Evolutionary conservation across 148 eudicot species (phyloP).

Genomic region (Hydrangea macrophylla): DNA sequence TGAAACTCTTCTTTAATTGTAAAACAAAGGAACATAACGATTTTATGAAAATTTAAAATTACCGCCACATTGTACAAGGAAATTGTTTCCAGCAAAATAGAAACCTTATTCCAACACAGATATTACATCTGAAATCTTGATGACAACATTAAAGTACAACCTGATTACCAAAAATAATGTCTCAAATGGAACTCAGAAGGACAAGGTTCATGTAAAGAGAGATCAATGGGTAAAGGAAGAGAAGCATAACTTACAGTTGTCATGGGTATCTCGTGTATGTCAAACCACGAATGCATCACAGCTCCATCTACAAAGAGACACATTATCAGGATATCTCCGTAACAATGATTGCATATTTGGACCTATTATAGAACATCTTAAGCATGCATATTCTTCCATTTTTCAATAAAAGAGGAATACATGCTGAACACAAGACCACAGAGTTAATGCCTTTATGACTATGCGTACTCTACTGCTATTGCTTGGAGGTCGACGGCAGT

Average conservation of each 20-base stretch:
- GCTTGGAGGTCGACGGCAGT: too few relatives aligned
- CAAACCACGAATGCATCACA: constrained; percentile 94
- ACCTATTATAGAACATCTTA: too few relatives aligned
- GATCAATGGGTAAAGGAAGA: constrained; percentile 1
- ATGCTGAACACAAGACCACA: too few relatives aligned
- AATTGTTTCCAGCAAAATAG: neutral
- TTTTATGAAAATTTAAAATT: too few relatives aligned
- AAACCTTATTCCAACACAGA: neutral
- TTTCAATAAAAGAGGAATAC: too few relatives aligned
- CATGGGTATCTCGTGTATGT: constrained; percentile 80
- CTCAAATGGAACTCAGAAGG: neutral
- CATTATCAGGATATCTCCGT: neutral
- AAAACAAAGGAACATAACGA: too few relatives aligned
- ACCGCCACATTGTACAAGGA: neutral
- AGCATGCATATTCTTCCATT: too few relatives aligned
- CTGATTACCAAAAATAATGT: neutral
- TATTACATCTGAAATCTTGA: constrained; percentile 9
- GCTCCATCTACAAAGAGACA: constrained; percentile 59
- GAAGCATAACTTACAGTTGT: constrained; percentile 59
- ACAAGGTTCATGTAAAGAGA: neutral
- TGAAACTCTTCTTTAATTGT: too few relatives aligned
- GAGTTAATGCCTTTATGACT: too few relatives aligned
- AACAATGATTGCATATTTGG: neutral
- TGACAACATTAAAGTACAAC: neutral
- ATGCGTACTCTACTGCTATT: too few relatives aligned